Evolutionary conservation across 345 rosid species (phyloP).

Genomic region (Aquilaria sinensis): DNA sequence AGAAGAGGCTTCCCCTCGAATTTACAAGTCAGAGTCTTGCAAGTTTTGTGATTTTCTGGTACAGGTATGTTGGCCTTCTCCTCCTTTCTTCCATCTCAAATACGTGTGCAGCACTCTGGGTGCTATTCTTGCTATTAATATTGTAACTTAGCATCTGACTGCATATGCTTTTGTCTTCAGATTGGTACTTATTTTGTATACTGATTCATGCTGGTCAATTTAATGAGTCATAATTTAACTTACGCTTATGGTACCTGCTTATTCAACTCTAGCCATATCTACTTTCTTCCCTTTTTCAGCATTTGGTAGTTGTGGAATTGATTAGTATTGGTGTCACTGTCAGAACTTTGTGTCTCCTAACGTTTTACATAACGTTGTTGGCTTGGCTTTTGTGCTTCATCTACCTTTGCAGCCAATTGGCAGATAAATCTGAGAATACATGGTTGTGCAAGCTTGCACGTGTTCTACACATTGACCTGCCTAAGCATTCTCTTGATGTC

Average conservation of each 20-base stretch:
- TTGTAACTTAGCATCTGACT: no score
- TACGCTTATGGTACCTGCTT: no score
- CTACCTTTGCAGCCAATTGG: neutral
- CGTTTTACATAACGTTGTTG: no score
- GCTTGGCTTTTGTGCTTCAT: no score
- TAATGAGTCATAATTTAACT: neutral
- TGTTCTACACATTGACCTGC: neutral
- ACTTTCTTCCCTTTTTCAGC: no score
- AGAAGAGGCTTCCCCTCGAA: conserved; percentile 23
- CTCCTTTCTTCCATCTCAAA: neutral
- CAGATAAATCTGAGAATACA: no score
- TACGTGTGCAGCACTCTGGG: neutral
- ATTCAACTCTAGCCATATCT: no score
- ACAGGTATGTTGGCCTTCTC: conserved; percentile 36
- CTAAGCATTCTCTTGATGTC: conserved; percentile 7
- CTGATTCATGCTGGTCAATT: conserved; percentile 3
- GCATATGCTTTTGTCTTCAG: no score
- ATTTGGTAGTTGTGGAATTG: no score
- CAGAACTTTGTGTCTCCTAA: no score
- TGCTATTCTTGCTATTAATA: neutral
- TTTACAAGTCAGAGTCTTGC: conserved; percentile 40
- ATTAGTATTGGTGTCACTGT: no score
- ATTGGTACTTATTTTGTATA: neutral
- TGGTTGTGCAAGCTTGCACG: neutral
- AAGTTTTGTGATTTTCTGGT: conserved; percentile 53